phyloP scores from a whole-genome alignment of 441 rosid genomes.

The Corymbia calophylla region DNA sequence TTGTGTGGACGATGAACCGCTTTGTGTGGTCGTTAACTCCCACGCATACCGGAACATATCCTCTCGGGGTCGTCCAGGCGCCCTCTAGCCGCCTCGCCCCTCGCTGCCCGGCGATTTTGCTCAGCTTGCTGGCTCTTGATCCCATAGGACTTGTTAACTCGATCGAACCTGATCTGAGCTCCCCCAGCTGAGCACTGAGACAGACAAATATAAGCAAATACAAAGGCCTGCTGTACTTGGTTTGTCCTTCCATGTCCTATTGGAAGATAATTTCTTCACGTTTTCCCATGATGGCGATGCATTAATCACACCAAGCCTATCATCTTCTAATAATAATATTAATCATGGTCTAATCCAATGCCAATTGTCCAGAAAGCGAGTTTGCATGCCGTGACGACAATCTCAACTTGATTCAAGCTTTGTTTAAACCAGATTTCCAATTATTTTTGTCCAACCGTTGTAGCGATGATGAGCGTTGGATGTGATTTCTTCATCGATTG shows the following conservation, averaged over 20 bases:
- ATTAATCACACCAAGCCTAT: neutral
- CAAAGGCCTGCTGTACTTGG: neutral
- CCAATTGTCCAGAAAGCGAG: neutral
- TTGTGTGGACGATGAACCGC: conserved; percentile 20
- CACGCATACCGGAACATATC: conserved; percentile 20
- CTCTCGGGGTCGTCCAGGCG: conserved; percentile 7
- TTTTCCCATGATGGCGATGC: neutral
- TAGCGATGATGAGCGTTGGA: neutral
- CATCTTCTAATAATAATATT: neutral
- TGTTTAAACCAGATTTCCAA: neutral
- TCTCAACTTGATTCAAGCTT: neutral
- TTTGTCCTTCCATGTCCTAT: neutral
- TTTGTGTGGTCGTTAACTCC: conserved; percentile 7
- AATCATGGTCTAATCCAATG: neutral
- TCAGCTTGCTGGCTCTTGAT: conserved; percentile 12
- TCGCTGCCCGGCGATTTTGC: neutral
- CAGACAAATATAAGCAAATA: neutral
- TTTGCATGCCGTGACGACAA: neutral
- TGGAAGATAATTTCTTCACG: neutral
- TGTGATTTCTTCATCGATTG: neutral
- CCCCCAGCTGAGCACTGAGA: neutral
- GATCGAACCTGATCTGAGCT: neutral
- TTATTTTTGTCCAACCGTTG: neutral
- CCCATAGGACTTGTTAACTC: conserved; percentile 10
- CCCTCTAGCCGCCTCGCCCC: neutral